Evolutionary conservation across 148 eudicot species (phyloP), one percentile per base, ranked within the genome.

Genomic region (Oxyria digyna): DNA sequence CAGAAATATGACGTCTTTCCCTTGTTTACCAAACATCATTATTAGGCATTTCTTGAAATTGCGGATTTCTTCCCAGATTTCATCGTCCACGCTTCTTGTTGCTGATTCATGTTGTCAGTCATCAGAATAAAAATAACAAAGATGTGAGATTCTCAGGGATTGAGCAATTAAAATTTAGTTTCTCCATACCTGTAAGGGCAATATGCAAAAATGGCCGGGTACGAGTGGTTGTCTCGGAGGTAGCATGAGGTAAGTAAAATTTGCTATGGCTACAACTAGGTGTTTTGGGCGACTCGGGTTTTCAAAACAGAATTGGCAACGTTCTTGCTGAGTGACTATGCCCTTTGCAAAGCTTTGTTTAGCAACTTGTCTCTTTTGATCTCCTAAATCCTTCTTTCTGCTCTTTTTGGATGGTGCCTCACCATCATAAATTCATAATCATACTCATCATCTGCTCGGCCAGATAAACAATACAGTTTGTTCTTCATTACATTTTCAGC

Each of bases 21-120:
- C 97, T 81, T 94, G 93, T 80, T 94, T 84, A 6, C 85, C 87
- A 80, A 87, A 88, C 99, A 90, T 94, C 99, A 85, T 94, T 32
- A 90, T 83, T 10, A 94, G 83, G 67, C 99, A 94, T 76, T 94
- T 94, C 84, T 94, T 94, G 84, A 94, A 94, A 75, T 91, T 94
- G 45, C 99, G 87, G 54, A 94, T 83, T 75, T 94, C 99, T 17
- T 85, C 91, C 99, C 99, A 94, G 74, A 94, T 90, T 64, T 88
- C 88, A 46, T 94, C 82, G 69, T 94, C 99, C 27, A 94, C 87
- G 71, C 84, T 74, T 74, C 99, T 83, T 20, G 98, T 88, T 46
- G 93, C 82, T 23, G 78, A 72, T 79, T 94, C 99, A 77, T 94
- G 99, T 97, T 94, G 91, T n/a, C n/a, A n/a, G n/a, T n/a, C n/a